Base-by-base conservation (phyloP, 2,329 filamentous ascomycete genomes). In the Pestalotiopsis sp. region DNA sequence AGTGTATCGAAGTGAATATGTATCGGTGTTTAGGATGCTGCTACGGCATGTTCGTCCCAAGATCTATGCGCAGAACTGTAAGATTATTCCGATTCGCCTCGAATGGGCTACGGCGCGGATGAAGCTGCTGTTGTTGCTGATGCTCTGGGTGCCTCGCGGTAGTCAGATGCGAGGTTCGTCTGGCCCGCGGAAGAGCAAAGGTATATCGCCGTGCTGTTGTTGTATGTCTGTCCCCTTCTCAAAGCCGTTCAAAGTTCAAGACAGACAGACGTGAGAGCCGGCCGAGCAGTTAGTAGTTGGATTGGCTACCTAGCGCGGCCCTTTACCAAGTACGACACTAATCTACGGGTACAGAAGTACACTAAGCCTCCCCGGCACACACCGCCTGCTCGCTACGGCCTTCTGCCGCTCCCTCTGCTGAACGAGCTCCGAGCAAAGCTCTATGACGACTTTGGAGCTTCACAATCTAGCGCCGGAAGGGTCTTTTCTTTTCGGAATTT, bases 1-100 rank as follows among this genome's bases (percentile, higher is more conserved):
- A 69, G 64, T 60, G 68, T 58, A 59, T 63, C 31, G 68, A 69
- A 69, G 25, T 41, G 67, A 68, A 68, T n/a, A 12, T 39, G 25
- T 27, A 17, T 31, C 13, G 17, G n/a, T 20, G 20, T 23, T 14
- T 12, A 49, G n/a, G 39, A 56, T 36, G 52, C 25, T 36, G 64
- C 64, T 68, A 66, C 61, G 41, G 66, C 59, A 45, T 57, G 57
- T 61, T 66, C 63, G 61, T 66, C 25, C 58, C 62, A 23, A 36
- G 13, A 62, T 14, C 27, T 27, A 36, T 39, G 59, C 59, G 31
- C 59, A 62, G 59, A 36, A 52, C 45, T 52, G 45, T 52, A 3
- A 52, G 14, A 52, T 52, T 52, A 20, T 23, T 52, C 11, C n/a
- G 45, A 20, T 20, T 52, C 45, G 45, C 20, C 45, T 52, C 9